phyloP scores from a whole-genome alignment of 257 asterid genomes.

The Solanum gracilifrons region DNA sequence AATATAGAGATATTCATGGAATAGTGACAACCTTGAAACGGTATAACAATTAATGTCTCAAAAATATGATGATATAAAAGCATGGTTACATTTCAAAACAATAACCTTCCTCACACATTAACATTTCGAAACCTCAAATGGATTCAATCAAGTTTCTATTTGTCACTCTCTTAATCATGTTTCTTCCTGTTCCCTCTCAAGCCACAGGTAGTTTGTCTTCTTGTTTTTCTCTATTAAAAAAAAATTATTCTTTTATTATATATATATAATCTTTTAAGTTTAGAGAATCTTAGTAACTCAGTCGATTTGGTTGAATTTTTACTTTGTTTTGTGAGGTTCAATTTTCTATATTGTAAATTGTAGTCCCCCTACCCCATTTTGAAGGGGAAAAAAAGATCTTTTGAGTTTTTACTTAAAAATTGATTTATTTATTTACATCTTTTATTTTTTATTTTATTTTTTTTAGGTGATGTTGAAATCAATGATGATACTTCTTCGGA shows the following conservation, averaged over 20 bases:
- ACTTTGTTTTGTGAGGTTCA: not conserved
- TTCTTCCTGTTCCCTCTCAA: not conserved
- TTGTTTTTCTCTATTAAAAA: not conserved
- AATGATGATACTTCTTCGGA: not conserved
- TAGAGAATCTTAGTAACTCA: rapidly evolving
- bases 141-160: not conserved
- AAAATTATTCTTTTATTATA: not conserved
- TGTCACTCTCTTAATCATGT: not conserved
- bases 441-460: not conserved
- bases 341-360: no score
- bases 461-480: not conserved
- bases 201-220: not conserved
- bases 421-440: not conserved
- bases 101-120: not conserved
- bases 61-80: not conserved
- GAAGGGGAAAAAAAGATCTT: not conserved
- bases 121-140: not conserved
- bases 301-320: not conserved
- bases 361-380: not conserved
- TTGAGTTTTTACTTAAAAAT: not conserved
- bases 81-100: not conserved
- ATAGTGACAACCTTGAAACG: not conserved
- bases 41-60: not conserved
- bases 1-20: not conserved
- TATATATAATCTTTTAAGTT: not conserved